Percentiles rank a stretch among this genome's conserved stretches.
Evolutionary conservation across 2,329 filamentous ascomycete species (phyloP).

Genomic region (Periglandula ipomoeae): DNA sequence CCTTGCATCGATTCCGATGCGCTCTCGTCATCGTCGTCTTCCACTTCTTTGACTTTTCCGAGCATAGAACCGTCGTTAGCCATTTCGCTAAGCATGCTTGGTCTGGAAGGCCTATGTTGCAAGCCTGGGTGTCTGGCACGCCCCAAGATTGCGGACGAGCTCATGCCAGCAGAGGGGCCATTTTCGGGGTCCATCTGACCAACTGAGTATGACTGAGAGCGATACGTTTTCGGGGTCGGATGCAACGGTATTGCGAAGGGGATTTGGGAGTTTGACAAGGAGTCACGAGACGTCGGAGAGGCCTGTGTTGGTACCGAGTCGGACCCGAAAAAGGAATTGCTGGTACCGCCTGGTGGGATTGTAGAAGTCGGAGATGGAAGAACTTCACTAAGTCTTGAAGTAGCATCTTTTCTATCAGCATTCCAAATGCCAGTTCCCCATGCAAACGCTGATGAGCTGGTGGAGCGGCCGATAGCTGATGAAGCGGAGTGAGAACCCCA

Average conservation of each 20-base stretch:
- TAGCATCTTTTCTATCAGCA: constrained; percentile 66
- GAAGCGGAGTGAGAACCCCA: constrained; percentile 48
- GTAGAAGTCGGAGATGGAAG: constrained; percentile 65
- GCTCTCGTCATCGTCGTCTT: constrained; percentile 56
- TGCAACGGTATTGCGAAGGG: constrained; percentile 83
- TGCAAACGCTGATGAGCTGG: constrained; percentile 38
- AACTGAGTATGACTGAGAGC: constrained; percentile 94
- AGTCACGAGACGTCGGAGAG: constrained; percentile 43
- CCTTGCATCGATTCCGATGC: constrained; percentile 39
- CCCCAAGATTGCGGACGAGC: constrained; percentile 39
- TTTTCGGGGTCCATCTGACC: constrained; percentile 73
- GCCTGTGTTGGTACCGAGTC: constrained; percentile 38
- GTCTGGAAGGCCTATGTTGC: constrained; percentile 72
- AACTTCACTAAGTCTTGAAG: constrained; percentile 64
- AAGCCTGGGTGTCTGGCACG: constrained; percentile 55
- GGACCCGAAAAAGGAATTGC: constrained; percentile 38
- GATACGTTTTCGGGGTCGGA: constrained; percentile 83
- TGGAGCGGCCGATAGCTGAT: constrained; percentile 37
- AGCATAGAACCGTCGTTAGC: constrained; percentile 52
- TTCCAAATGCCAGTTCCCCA: constrained; percentile 85
- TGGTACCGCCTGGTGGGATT: constrained; percentile 34
- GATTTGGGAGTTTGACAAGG: constrained; percentile 53
- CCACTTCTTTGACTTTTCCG: constrained; percentile 61
- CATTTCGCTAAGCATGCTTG: constrained; percentile 68
- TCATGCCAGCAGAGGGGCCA: constrained; percentile 29